Evolutionary conservation across 2,329 filamentous ascomycete species (phyloP), one percentile per base, ranked within the genome.

Genomic region (Epichloe hybrida): DNA sequence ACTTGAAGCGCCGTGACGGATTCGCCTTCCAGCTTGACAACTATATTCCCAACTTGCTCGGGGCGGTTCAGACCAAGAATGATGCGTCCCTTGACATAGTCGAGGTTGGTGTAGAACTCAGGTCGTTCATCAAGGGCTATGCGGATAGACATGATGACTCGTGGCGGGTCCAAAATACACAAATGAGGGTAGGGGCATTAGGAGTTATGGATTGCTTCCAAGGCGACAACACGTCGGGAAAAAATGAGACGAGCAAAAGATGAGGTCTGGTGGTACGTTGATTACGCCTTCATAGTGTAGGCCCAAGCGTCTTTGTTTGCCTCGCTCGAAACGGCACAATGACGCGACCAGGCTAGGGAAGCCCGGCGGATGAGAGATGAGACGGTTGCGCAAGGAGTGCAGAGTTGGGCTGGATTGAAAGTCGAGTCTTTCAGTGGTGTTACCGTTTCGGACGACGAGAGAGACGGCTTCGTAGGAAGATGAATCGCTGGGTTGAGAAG

Each of bases 21-120:
- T 68, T 93, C 86, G 57, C 87, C 87, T 63, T 93, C 87, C 35
- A 93, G 78, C 71, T 93, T 93, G 61, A 91, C 86, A 38, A 88
- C 73, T 55, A 93, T 82, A 49, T 81, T 84, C 46, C 80, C 79
- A 47, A 91, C 75, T 51, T 77, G 73, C 64, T 91, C 86, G 50
- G 85, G 69, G 56, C 83, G 84, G 48, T 76, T 80, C 55, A 83
- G 67, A 20, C 60, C 64, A 34, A 84, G 66, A 47, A 80, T 61
- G 31, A 83, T 68, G 53, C 75, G 73, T 50, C 87, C 87, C 34
- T 72, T 75, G 53, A 93, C 76, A 54, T 77, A 70, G 66, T 91
- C 87, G 59, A 90, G 80, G 62, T 91, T 91, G 48, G 87, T 91
- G 66, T 84, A 88, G 71, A 85, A 84, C 57, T 81, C 76, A 56